phyloP scores from a whole-genome alignment of 2,329 filamentous ascomycete species.

The Exophiala calicioides region DNA sequence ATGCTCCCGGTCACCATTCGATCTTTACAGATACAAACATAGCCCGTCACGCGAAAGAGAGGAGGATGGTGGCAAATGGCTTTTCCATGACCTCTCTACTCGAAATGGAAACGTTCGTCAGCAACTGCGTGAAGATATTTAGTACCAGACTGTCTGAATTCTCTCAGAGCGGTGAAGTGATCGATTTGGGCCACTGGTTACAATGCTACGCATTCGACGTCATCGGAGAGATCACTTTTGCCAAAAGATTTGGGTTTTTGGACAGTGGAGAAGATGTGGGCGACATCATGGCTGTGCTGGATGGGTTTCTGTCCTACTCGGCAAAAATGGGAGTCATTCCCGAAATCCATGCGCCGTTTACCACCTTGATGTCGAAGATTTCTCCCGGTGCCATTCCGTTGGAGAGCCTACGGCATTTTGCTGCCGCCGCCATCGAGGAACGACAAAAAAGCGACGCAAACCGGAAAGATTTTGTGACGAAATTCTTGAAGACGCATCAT shows the following conservation, averaged over 20 bases:
- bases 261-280: slow-evolving; percentile 34
- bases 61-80: slow-evolving; percentile 62
- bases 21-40: slow-evolving; percentile 76
- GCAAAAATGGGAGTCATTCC: slow-evolving; percentile 41
- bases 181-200: slow-evolving; percentile 58
- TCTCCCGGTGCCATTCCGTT: too few species aligned
- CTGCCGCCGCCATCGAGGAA: too few species aligned
- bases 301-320: slow-evolving; percentile 58
- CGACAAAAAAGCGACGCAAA: too few species aligned
- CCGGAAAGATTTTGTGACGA: too few species aligned
- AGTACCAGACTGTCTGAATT: slow-evolving; percentile 40
- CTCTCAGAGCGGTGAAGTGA: slow-evolving; percentile 26
- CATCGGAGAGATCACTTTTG: slow-evolving; percentile 36
- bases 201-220: slow-evolving; percentile 74
- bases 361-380: too few species aligned
- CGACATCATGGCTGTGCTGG: slow-evolving; percentile 39
- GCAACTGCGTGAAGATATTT: slow-evolving; percentile 48
- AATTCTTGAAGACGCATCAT: too few species aligned
- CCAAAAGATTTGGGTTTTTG: slow-evolving; percentile 36
- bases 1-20: slow-evolving; percentile 57
- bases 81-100: slow-evolving; percentile 38
- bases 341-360: slow-evolving; percentile 40
- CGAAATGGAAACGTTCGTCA: slow-evolving; percentile 49
- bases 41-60: slow-evolving; percentile 70
- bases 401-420: too few species aligned